Percentiles rank a stretch among this genome's conserved stretches.
phyloP scores from a whole-genome alignment of 495 filamentous ascomycete genomes.

The Annulohypoxylon nitens region DNA sequence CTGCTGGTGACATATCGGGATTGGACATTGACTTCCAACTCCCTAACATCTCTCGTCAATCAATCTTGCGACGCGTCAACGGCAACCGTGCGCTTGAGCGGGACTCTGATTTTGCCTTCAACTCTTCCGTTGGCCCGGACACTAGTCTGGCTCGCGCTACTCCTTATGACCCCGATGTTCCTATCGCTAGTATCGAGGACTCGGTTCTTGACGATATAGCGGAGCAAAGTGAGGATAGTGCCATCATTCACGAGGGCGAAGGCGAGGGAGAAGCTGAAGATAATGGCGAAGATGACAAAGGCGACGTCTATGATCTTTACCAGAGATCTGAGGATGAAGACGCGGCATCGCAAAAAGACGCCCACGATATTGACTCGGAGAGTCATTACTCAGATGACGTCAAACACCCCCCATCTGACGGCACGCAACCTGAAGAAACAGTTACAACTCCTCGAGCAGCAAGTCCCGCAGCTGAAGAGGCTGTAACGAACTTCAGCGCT shows the following conservation, averaged over 20 bases:
- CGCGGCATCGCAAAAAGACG: slow-evolving; percentile 58
- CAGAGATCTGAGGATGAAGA: slow-evolving; percentile 55
- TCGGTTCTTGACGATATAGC: slow-evolving; percentile 66
- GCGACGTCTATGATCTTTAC: slow-evolving; percentile 77
- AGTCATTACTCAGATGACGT: slow-evolving; percentile 50
- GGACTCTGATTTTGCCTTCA: slow-evolving; percentile 75
- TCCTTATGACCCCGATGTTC: slow-evolving; percentile 82
- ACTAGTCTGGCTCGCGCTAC: slow-evolving; percentile 64
- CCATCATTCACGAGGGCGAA: slow-evolving; percentile 76
- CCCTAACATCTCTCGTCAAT: slow-evolving; percentile 90
- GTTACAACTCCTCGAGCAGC: slow-evolving; percentile 61
- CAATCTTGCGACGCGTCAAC: slow-evolving; percentile 89
- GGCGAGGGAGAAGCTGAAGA: slow-evolving; percentile 64
- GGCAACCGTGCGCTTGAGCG: slow-evolving; percentile 68
- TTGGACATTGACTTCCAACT: slow-evolving; percentile 70
- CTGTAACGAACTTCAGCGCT: slow-evolving; percentile 50
- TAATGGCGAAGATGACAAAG: slow-evolving; percentile 67
- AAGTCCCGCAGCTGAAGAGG: slow-evolving; percentile 51
- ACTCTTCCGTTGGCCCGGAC: slow-evolving; percentile 67
- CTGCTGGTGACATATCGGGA: slow-evolving; percentile 65
- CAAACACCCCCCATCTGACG: slow-evolving; percentile 21
- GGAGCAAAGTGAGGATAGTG: slow-evolving; percentile 65
- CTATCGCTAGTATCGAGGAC: slow-evolving; percentile 80
- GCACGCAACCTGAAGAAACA: slow-evolving; percentile 32
- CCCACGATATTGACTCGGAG: slow-evolving; percentile 40